Evolutionary conservation across 2,329 filamentous ascomycete species (phyloP), one percentile per base, ranked within the genome.

Genomic region (Aspergillus persii): DNA sequence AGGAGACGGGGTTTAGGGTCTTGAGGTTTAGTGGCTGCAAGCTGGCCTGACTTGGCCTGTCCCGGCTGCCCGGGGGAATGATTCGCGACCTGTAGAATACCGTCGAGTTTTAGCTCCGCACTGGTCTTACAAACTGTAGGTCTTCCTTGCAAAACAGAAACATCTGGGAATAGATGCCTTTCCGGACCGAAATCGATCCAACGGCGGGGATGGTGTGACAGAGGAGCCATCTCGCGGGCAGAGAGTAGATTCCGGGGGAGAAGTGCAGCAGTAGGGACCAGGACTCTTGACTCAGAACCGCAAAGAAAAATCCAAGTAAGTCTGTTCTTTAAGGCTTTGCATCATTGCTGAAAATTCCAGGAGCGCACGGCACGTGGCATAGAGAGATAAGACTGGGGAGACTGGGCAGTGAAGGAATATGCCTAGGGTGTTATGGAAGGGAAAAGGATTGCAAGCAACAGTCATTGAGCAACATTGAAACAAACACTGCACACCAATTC

Each of bases 1-100:
- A 99, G 80, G 55, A 99, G 79, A 68, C 93, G 86, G 36, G 95
- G 95, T 75, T 95, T 96, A 54, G 83, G 77, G 83, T 85, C 82
- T 58, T 80, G 80, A 48, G 80, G 75, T 63, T 82, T 84, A 65
- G 65, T 69, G 57, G 68, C 69, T 46, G 70, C 64, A 44, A 69
- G 63, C 57, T 71, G 66, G 23, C 67, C 66, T 41, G 66, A 57
- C 59, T 68, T 72, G 49, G 67, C 62, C 54, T 68, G 68, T 29
- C 57, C 64, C 46, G 69, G 66, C 58, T 68, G 68, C 50, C 55
- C 63, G 47, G 65, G 48, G 48, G 64, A 56, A 56, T 69, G 64
- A 27, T 63, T 72, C 9, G 64, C 58, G 61, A 66, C 68, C 75
- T 78, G 74, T 67, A 76, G 59, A 57, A 67, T n/a, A 56, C 54